Conservation (phyloP, 2,329 filamentous ascomycete species). For the Xylariaceae sp. region DNA sequence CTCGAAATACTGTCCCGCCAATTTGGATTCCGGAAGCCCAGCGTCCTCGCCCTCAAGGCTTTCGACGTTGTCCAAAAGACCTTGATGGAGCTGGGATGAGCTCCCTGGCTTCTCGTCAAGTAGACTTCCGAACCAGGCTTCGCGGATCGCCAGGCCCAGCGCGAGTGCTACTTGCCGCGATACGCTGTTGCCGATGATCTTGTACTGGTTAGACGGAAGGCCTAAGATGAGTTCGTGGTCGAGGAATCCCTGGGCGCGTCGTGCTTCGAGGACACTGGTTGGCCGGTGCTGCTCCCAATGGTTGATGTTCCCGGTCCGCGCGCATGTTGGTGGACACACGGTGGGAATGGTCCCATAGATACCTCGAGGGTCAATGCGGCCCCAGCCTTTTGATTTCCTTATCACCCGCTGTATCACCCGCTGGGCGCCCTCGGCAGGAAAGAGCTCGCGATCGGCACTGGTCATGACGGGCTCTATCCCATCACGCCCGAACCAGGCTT, state of each 20-base stretch:
- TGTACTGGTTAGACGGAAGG: constrained; percentile 44
- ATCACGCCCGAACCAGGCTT: constrained; percentile 28
- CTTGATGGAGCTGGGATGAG: background rate
- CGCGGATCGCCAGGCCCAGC: constrained; percentile 55
- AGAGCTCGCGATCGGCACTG: constrained; percentile 30
- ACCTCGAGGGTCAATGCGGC: constrained; percentile 41
- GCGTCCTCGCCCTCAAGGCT: background rate
- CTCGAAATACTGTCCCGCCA: too few species aligned
- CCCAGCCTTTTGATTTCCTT: constrained; percentile 37
- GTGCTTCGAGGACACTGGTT: constrained; percentile 57
- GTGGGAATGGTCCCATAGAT: constrained; percentile 61
- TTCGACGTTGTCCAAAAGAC: background rate
- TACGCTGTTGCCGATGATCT: constrained; percentile 70
- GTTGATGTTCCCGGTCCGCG: constrained; percentile 44
- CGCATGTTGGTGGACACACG: constrained; percentile 39
- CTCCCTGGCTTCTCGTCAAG: constrained; percentile 9
- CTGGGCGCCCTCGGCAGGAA: constrained; percentile 20
- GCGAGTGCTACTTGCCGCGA: constrained; percentile 60
- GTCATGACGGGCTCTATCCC: constrained; percentile 25
- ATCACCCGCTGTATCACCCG: constrained; percentile 8
- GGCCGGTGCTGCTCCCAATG: constrained; percentile 61
- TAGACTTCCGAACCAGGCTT: constrained; percentile 43
- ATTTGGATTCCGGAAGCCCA: too few species aligned
- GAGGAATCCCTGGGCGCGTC: constrained; percentile 61
- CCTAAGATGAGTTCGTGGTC: constrained; percentile 67